Conservation (phyloP, 371 early-diverging fungal genomes). For the Lichtheimia ramosa region DNA sequence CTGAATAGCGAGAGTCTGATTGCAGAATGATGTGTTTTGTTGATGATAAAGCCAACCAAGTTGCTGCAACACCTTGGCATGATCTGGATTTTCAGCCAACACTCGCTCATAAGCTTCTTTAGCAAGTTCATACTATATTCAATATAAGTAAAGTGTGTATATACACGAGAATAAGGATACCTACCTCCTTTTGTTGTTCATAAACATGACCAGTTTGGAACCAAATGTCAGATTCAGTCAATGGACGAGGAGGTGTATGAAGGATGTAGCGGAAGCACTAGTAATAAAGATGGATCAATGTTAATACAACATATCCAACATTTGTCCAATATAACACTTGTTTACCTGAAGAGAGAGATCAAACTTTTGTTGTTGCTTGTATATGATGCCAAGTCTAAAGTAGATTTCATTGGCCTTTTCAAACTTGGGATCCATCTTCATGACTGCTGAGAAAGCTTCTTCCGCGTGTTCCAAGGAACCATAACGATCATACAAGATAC, state of each 20-base stretch:
- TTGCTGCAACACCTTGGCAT: slow-evolving; percentile 95
- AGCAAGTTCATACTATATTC: slow-evolving; percentile 68
- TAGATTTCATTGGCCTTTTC: slow-evolving; percentile 97
- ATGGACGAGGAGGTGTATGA: slow-evolving; percentile 89
- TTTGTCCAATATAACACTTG: background rate
- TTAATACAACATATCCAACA: background rate
- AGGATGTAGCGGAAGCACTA: slow-evolving; percentile 94
- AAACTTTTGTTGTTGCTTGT: slow-evolving; percentile 94
- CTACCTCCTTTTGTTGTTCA: slow-evolving; percentile 92
- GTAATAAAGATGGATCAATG: background rate
- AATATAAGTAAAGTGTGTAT: background rate
- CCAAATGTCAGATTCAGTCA: slow-evolving; percentile 94
- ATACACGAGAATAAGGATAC: background rate
- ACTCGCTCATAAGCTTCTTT: slow-evolving; percentile 94
- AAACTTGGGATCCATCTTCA: slow-evolving; percentile 86
- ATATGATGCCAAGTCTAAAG: slow-evolving; percentile 95
- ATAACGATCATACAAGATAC: slow-evolving; percentile 96
- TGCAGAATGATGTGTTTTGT: slow-evolving; percentile 74
- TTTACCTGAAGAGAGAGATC: slow-evolving; percentile 81
- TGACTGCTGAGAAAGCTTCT: slow-evolving; percentile 93
- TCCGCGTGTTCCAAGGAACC: slow-evolving; percentile 96
- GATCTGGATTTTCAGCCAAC: slow-evolving; percentile 84
- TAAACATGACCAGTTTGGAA: slow-evolving; percentile 97
- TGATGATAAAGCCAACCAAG: slow-evolving; percentile 96
- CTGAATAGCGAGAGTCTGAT: slow-evolving; percentile 82